These are phyloP conservation scores for Rhynchospora breviuscula DNA, from an alignment of 176 grass and related monocot species.

Conservation along the genomic window DNA sequence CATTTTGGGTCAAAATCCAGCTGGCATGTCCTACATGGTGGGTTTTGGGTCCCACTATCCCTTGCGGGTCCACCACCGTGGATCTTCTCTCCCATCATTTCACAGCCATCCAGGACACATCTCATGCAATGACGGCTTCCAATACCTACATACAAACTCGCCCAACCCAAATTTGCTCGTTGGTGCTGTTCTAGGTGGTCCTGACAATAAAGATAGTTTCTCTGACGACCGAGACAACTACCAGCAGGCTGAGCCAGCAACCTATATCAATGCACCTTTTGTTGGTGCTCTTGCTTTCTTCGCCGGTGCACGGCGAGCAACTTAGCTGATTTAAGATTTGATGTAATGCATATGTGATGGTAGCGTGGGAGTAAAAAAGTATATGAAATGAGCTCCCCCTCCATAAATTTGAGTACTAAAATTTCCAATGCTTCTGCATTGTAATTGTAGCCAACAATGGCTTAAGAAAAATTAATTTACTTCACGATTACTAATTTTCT, in stretches of 20 bases:
- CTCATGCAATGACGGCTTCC: conserved; percentile 60
- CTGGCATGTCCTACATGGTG: conserved; percentile 75
- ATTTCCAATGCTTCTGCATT: background rate
- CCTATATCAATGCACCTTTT: conserved; percentile 91
- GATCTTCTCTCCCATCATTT: conserved; percentile 62
- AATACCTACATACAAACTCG: conserved; percentile 48
- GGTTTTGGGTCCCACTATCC: conserved; percentile 51
- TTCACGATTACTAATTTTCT: background rate
- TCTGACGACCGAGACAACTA: conserved; percentile 67
- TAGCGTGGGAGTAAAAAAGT: conserved; percentile 42
- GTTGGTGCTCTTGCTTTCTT: conserved; percentile 76
- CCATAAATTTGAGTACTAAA: conserved; percentile 8
- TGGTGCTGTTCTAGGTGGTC: conserved; percentile 61
- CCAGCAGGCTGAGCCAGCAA: conserved; percentile 67
- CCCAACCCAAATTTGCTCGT: conserved; percentile 60
- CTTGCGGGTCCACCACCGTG: conserved; percentile 53
- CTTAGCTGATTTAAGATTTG: background rate
- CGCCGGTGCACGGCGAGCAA: conserved; percentile 30
- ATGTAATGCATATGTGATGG: conserved; percentile 22
- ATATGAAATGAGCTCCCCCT: conserved; percentile 39
- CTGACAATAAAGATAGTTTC: conserved; percentile 48
- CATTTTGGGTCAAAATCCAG: conserved; percentile 73
- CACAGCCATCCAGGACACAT: conserved; percentile 34
- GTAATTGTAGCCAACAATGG: background rate
- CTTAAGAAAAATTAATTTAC: background rate